These are phyloP conservation scores for Sicyos edulis DNA, from an alignment of 306 rosid genomes.

Conservation along the genomic window DNA sequence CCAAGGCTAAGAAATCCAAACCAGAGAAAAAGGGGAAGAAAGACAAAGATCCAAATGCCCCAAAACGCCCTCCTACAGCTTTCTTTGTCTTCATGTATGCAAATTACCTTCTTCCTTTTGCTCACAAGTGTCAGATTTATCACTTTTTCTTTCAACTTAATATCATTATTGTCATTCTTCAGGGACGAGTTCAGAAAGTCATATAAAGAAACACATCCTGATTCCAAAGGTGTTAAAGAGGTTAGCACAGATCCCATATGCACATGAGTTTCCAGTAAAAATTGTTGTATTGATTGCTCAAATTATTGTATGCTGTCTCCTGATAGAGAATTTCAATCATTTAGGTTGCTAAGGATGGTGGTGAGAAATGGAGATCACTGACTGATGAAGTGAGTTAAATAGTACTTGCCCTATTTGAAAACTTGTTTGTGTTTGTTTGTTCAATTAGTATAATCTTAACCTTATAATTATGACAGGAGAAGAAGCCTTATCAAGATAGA, in stretches of 20 bases:
- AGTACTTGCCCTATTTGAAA: not conserved
- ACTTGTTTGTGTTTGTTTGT: not conserved
- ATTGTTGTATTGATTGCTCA: too few relatives aligned
- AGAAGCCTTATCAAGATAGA: slow-evolving; percentile 62
- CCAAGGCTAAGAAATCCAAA: slow-evolving; percentile 49
- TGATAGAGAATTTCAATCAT: not conserved
- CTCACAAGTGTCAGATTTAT: too few relatives aligned
- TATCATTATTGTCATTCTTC: not conserved
- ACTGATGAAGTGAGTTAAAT: slow-evolving; percentile 59
- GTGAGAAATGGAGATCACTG: slow-evolving; percentile 72
- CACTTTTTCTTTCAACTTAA: too few relatives aligned
- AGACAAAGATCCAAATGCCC: slow-evolving; percentile 59
- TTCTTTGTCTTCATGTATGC: slow-evolving; percentile 47
- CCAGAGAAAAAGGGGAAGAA: slow-evolving; percentile 41
- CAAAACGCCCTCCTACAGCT: slow-evolving; percentile 81
- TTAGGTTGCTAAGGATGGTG: slow-evolving; percentile 73
- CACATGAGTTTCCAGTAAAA: too few relatives aligned
- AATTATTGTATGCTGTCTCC: not conserved
- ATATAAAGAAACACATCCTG: slow-evolving; percentile 64
- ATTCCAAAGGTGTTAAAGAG: slow-evolving; percentile 55
- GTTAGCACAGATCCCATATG: slow-evolving; percentile 26
- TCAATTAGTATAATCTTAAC: not conserved
- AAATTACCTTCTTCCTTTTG: too few relatives aligned
- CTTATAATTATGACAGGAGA: slow-evolving; percentile 40
- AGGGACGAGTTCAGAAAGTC: slow-evolving; percentile 76